Evolutionary conservation across 2,329 filamentous ascomycete genomes (phyloP), one percentile per base, ranked within the genome.

Genomic region (Aspergillus uvarum): DNA sequence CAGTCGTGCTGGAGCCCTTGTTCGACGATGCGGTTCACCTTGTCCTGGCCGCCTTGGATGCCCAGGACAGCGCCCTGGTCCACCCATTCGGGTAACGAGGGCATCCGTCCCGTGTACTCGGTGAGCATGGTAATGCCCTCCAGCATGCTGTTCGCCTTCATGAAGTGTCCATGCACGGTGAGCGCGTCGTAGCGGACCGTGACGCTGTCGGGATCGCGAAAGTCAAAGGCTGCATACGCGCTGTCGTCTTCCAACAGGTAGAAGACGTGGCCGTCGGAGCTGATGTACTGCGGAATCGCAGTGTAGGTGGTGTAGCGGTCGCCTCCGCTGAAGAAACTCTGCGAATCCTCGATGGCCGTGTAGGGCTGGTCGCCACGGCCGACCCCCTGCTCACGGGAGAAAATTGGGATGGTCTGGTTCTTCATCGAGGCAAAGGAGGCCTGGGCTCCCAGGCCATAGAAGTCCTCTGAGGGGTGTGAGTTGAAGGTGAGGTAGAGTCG

Each of bases 251-350:
- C 65, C 16, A 59, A 48, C 4, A 69, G 55, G 47, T 74, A 70
- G 59, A 75, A 75, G 16, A 71, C 61, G 3, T 5, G 32, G 14
- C 32, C 32, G 32, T 35, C 32, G 11, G 71, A 72, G 8, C 66
- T 71, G 51, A 76, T 70, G 49, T 72, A 74, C 32, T 35, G 32
- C 10, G 32, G 32, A 10, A 35, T 35, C 8, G 71, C 70, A 11
- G 72, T 72, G 59, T 76, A 76, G 1, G 73, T 70, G 4, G 73
- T 76, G 63, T 70, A 72, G 8, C 61, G 57, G 52, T 72, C 65
- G 21, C 73, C 73, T 16, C 74, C 74, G 14, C 65, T 60, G 42
- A 69, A 67, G 56, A 63, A 67, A 58, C 66, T 64, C 19, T 65
- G 57, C n/a, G 59, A 50, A 14, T 50, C 48, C 48, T 50, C 48